Evolutionary conservation across 2,329 filamentous ascomycete species (phyloP).

Genomic region (Emergomyces orientalis): DNA sequence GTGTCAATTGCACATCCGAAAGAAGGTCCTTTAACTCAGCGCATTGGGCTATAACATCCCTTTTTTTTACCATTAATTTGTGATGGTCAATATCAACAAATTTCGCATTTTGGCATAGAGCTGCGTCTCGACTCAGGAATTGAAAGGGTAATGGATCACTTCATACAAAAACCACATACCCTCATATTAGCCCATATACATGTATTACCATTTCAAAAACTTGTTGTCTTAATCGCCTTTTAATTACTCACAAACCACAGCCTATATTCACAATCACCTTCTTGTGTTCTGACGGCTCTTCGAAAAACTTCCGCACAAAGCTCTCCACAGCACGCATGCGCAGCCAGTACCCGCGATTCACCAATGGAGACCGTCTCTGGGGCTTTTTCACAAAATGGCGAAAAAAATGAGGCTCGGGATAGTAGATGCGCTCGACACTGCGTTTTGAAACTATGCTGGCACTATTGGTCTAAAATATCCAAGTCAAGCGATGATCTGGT

Average conservation of each 20-base stretch:
- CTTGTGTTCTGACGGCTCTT: constrained; percentile 43
- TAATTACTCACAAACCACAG: constrained; percentile 70
- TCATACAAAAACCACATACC: constrained; percentile 9
- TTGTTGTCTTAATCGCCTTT: background rate
- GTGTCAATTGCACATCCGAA: constrained; percentile 34
- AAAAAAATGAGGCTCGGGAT: constrained; percentile 73
- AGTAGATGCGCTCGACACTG: constrained; percentile 84
- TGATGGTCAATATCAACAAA: constrained; percentile 86
- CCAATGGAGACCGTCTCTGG: constrained; percentile 72
- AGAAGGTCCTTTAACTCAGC: constrained; percentile 49
- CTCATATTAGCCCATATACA: constrained; percentile 15
- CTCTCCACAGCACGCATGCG: constrained; percentile 74
- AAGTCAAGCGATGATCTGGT: background rate
- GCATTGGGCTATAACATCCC: background rate
- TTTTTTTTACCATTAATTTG: constrained; percentile 41
- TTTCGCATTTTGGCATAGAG: constrained; percentile 47
- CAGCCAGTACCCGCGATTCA: constrained; percentile 83
- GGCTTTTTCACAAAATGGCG: constrained; percentile 80
- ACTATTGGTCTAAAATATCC: constrained; percentile 60
- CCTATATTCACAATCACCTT: constrained; percentile 78
- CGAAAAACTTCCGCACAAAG: constrained; percentile 64
- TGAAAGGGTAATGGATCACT: constrained; percentile 86
- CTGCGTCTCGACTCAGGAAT: constrained; percentile 58
- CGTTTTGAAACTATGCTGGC: constrained; percentile 88
- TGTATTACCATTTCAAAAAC: too few relatives aligned